These are phyloP conservation scores for Chaetothyriales sp. DNA, from an alignment of 2,329 filamentous ascomycete species.

Conservation along the genomic window DNA sequence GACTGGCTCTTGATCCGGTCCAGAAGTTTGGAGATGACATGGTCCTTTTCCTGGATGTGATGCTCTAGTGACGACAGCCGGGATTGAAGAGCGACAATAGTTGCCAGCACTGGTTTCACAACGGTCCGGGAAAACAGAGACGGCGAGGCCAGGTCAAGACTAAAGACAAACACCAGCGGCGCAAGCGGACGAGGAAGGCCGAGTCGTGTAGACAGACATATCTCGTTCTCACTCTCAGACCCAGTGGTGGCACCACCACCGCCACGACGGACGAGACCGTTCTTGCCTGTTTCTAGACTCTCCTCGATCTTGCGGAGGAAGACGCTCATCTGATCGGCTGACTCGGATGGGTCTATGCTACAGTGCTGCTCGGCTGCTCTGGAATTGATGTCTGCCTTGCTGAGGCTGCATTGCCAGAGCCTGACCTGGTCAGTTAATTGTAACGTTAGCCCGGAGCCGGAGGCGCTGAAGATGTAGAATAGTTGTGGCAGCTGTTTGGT, in stretches of 20 bases:
- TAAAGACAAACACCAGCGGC: slow-evolving; percentile 37
- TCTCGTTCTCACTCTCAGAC: slow-evolving; percentile 10
- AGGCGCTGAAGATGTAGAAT: background rate
- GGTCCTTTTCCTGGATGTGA: slow-evolving; percentile 42
- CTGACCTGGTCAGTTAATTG: slow-evolving; percentile 43
- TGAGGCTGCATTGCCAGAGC: slow-evolving; percentile 41
- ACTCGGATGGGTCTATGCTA: slow-evolving; percentile 46
- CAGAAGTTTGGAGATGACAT: slow-evolving; percentile 40
- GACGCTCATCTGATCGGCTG: slow-evolving; percentile 39
- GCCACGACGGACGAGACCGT: slow-evolving; percentile 4
- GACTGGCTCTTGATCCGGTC: slow-evolving; percentile 43
- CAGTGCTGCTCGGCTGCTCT: slow-evolving; percentile 35
- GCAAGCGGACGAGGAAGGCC: slow-evolving; percentile 39
- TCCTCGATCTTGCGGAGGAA: slow-evolving; percentile 40
- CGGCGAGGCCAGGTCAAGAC: slow-evolving; percentile 28
- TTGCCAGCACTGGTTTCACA: slow-evolving; percentile 38
- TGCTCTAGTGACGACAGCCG: slow-evolving; percentile 36
- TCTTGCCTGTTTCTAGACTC: slow-evolving; percentile 27
- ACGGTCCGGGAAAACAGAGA: slow-evolving; percentile 34
- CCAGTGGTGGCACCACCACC: too few species aligned
- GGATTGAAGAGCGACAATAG: slow-evolving; percentile 32
- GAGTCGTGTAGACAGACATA: slow-evolving; percentile 34
- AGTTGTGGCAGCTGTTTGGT: background rate
- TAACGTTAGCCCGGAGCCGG: slow-evolving; percentile 29
- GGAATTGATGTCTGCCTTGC: slow-evolving; percentile 30